These are phyloP conservation scores for Bidens hawaiensis DNA, from an alignment of 140 eudicot species.

Conservation along the genomic window DNA sequence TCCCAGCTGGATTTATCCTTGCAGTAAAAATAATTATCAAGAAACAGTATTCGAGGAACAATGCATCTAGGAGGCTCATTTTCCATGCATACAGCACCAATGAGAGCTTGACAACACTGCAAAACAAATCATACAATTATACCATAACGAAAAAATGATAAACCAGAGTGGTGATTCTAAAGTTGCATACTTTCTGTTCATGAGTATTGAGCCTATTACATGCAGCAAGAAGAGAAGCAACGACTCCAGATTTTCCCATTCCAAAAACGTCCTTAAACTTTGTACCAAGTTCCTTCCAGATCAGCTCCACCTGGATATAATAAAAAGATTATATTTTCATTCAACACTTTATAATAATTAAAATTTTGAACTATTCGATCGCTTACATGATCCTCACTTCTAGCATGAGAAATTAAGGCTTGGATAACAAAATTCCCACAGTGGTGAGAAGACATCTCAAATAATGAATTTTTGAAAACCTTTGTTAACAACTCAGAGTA, in stretches of 20 bases:
- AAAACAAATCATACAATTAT: constrained; percentile 15
- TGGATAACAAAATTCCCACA: constrained; percentile 89
- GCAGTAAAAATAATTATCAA: constrained; percentile 61
- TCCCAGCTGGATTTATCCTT: constrained; percentile 74
- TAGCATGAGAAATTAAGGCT: constrained; percentile 75
- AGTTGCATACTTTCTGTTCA: constrained; percentile 52
- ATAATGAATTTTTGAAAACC: constrained; percentile 57
- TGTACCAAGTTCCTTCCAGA: constrained; percentile 76
- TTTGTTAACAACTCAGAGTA: constrained; percentile 49
- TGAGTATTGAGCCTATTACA: constrained; percentile 64
- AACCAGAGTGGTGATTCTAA: background rate
- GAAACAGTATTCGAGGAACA: constrained; percentile 64
- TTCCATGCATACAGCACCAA: constrained; percentile 58
- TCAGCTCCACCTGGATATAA: constrained; percentile 51
- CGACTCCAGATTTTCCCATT: constrained; percentile 82
- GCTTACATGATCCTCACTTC: constrained; percentile 67
- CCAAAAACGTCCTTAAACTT: constrained; percentile 66
- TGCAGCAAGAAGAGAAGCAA: constrained; percentile 86
- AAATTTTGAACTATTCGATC: background rate
- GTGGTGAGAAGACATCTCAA: constrained; percentile 61
- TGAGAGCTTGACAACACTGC: constrained; percentile 92
- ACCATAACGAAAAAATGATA: background rate
- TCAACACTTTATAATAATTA: background rate
- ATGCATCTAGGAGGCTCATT: constrained; percentile 69
- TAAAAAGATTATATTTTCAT: background rate